Evolutionary conservation across 2,329 filamentous ascomycete genomes (phyloP).

Genomic region (Scedosporium apiospermum): DNA sequence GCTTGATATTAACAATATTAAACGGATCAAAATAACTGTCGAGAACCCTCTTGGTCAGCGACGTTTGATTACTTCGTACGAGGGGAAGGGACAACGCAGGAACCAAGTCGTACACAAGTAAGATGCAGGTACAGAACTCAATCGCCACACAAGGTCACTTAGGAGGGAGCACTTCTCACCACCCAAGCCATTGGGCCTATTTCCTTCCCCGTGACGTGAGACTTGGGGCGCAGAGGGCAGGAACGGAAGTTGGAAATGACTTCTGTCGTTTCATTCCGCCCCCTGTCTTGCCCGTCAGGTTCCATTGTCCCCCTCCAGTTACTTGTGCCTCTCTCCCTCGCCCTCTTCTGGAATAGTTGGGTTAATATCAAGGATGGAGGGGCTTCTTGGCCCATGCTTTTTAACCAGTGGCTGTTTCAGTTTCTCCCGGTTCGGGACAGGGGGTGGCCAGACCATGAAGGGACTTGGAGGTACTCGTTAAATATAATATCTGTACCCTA

Average conservation of each 20-base stretch:
- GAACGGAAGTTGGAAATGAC: neutral
- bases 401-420: conserved; percentile 8
- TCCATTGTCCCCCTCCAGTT: neutral
- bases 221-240: neutral
- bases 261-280: neutral
- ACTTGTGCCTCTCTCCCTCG: neutral
- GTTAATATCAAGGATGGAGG: neutral
- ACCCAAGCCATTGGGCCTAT: too few relatives aligned
- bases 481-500: neutral
- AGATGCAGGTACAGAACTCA: too few relatives aligned
- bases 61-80: too few relatives aligned
- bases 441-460: neutral
- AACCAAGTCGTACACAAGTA: too few relatives aligned
- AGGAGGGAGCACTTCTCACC: too few relatives aligned
- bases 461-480: neutral
- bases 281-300: neutral
- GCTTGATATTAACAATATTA: too few relatives aligned
- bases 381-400: conserved; percentile 2
- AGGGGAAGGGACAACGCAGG: too few relatives aligned
- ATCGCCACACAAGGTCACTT: too few relatives aligned
- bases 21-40: too few relatives aligned
- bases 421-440: conserved; percentile 7
- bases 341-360: neutral
- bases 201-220: too few relatives aligned
- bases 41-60: too few relatives aligned